A percentile compares a stretch with the other conserved stretches of the same genome.
phyloP scores from a whole-genome alignment of 495 filamentous ascomycete species.

The Podospora sp. region DNA sequence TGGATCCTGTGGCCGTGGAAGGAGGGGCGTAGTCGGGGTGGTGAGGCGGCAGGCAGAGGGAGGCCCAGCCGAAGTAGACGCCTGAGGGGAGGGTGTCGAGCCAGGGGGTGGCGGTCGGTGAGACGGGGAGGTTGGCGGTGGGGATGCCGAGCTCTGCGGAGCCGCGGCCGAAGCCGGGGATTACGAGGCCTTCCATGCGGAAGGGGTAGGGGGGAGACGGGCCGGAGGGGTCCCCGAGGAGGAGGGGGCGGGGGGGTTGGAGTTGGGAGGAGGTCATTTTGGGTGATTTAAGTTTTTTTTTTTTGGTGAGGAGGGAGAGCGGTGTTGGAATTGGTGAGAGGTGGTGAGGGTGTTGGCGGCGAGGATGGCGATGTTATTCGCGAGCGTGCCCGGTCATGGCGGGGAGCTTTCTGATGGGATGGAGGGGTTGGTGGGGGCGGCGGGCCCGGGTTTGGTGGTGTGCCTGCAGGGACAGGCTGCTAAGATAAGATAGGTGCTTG shows the following conservation, averaged over 20 bases:
- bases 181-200: constrained; percentile 76
- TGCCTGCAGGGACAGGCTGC: constrained; percentile 15
- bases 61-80: constrained; percentile 90
- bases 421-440: constrained; percentile 14
- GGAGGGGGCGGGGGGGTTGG: constrained; percentile 52
- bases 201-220: constrained; percentile 81
- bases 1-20: background rate
- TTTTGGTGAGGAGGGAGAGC: background rate
- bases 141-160: constrained; percentile 95
- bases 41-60: constrained; percentile 54
- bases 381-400: background rate
- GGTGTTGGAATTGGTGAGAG: background rate
- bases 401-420: background rate
- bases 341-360: background rate
- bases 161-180: constrained; percentile 91
- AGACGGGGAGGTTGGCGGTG: constrained; percentile 92
- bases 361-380: background rate
- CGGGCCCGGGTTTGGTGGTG: background rate
- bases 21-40: constrained; percentile 42
- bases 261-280: constrained; percentile 10
- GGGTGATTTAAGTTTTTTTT: too few relatives aligned
- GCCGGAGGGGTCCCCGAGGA: constrained; percentile 70
- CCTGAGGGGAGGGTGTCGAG: constrained; percentile 71
- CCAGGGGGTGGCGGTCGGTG: constrained; percentile 64
- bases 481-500: background rate